Base-by-base conservation (phyloP, 805 yeast genomes). In the Ogataea zsoltii region DNA sequence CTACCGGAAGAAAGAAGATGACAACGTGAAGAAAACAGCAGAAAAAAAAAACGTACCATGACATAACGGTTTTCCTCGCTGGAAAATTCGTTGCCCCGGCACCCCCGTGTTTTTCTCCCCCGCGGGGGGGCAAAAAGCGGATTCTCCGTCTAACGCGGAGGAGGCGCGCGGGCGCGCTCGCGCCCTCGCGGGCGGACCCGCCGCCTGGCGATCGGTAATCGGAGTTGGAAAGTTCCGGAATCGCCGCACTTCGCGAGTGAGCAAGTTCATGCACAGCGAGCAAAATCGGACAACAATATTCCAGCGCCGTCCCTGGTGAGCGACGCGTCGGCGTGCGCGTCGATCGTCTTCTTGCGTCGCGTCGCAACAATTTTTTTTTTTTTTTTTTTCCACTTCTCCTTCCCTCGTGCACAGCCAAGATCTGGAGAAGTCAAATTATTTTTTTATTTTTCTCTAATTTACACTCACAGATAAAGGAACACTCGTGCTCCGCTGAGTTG, bases 231-330 rank as follows among this genome's bases (percentile, higher is more conserved):
- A 14, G 14, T 15, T 28, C 40, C 40, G 40, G 17, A 12, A 12
- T 21, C 40, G 40, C 40, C 40, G 40, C 40, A 13, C 23, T n/a
- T 4, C 31, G 16, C 29, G 31, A 13, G 15, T 18, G 7, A 7
- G 18, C 18, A 15, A 30, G 11, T 21, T 26, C 32, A 37, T 37
- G 40, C 40, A 17, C 21, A 15, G 16, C 11, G 32, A 30, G 21
- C 32, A 37, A 37, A 37, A 17, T 16, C 40, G 40, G 40, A 37
- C 30, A 21, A 34, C 49, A 34, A 23, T 42, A 26, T 6, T 43
- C 38, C 50, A 42, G 45, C 39, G 15, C 10, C 9, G 37, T 12
- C 15, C 7, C 11, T 31, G 11, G n/a, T n/a, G 12, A 10, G 18
- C 12, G 33, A 16, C 18, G 18, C 33, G 18, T 28, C 14, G 31